Percentiles rank a stretch among this genome's conserved stretches.
Conservation (phyloP, 1,284 basidiomycete species). For the Leucoagaricus sp. region DNA sequence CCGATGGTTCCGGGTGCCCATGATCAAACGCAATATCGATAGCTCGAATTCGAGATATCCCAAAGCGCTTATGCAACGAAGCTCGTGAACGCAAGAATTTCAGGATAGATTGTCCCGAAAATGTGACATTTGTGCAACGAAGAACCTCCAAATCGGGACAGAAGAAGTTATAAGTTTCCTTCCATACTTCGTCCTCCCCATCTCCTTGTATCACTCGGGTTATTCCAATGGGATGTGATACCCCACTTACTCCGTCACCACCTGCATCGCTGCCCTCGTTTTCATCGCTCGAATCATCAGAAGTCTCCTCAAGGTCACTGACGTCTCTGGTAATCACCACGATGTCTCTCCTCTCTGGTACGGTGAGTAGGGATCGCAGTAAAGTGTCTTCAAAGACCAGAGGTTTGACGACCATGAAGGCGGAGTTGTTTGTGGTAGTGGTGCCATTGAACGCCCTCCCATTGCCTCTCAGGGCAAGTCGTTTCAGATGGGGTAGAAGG, state of each 20-base stretch:
- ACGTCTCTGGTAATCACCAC: not conserved
- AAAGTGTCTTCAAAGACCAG: not conserved
- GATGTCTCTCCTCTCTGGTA: not conserved
- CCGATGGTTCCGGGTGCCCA: not conserved
- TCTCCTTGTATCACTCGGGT: not conserved
- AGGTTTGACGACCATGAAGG: not conserved
- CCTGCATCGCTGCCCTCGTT: too few relatives aligned
- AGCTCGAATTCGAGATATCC: not conserved
- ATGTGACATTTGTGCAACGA: not conserved
- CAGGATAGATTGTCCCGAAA: not conserved
- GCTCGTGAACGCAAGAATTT: not conserved
- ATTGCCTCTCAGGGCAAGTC: not conserved
- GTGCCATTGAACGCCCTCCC: not conserved
- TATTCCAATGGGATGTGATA: not conserved
- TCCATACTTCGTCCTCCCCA: not conserved
- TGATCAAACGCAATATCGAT: not conserved
- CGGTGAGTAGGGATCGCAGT: not conserved
- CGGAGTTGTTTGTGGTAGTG: too few relatives aligned
- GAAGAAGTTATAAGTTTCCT: constrained; percentile 4
- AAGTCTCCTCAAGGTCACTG: not conserved
- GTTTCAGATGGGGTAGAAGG: not conserved
- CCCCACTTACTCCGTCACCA: too few relatives aligned
- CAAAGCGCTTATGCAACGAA: not conserved
- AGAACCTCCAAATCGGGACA: not conserved
- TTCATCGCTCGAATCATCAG: too few relatives aligned